phyloP scores from a whole-genome alignment of 768 basidiomycete genomes.

The Gloeophyllum trabeum region DNA sequence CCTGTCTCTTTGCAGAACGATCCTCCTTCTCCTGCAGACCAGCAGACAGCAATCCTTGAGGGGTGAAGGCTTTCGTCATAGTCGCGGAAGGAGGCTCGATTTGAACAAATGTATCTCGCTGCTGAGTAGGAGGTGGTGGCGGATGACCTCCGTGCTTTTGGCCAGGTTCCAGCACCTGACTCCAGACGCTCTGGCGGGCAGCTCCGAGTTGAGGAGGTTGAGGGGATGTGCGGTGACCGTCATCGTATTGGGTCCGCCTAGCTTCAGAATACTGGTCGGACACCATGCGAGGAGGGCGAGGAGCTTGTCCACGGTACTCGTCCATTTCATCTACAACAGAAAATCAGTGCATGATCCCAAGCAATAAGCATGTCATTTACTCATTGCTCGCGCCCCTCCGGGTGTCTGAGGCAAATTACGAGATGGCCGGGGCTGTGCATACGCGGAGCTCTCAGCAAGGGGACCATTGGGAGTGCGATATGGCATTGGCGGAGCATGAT shows the following conservation, averaged over 20 bases:
- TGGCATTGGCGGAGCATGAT: background rate
- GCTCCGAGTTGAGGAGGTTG: constrained; percentile 33
- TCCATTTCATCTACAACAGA: constrained; percentile 29
- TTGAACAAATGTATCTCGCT: constrained; percentile 57
- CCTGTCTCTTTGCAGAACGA: constrained; percentile 89
- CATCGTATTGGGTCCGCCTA: constrained; percentile 46
- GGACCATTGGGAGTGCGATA: constrained; percentile 10
- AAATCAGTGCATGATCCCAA: constrained; percentile 1
- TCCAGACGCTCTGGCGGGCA: constrained; percentile 73
- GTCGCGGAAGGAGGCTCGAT: constrained; percentile 58
- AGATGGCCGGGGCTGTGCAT: constrained; percentile 7
- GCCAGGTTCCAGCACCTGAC: constrained; percentile 71
- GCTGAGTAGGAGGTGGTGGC: constrained; percentile 23
- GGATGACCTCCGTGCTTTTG: constrained; percentile 17
- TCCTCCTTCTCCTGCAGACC: constrained; percentile 95
- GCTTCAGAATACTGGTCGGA: constrained; percentile 42
- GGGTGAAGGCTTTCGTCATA: constrained; percentile 90
- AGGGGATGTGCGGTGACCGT: constrained; percentile 13
- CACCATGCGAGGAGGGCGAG: constrained; percentile 33
- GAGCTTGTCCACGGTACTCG: constrained; percentile 23
- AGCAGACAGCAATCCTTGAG: constrained; percentile 88
- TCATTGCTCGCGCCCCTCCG: background rate
- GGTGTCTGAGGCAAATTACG: constrained; percentile 14
- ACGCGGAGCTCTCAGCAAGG: constrained; percentile 9
- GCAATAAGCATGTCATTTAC: background rate